Evolutionary conservation across 2,329 filamentous ascomycete species (phyloP).

Genomic region (Metarhizium brunneum): DNA sequence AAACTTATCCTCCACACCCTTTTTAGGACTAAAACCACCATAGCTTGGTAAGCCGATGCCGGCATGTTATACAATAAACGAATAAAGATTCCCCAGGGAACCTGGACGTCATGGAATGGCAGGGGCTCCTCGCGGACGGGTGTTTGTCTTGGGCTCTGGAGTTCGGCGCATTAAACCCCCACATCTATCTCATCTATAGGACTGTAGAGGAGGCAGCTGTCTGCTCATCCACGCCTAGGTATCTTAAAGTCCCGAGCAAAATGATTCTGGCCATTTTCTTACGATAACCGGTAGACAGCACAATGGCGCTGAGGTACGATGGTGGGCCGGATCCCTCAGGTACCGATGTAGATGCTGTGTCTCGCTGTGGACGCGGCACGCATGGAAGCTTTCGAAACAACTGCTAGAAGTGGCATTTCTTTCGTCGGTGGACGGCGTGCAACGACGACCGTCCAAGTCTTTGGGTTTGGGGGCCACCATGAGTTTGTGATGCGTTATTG

Average conservation of each 20-base stretch:
- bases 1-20: too few relatives aligned
- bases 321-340: neutral
- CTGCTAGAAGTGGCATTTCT: neutral
- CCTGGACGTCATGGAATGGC: neutral
- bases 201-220: neutral
- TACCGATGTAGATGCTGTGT: neutral
- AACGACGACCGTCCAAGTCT: neutral
- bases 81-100: neutral
- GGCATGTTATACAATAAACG: neutral
- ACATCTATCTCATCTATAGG: neutral
- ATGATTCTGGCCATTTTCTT: neutral
- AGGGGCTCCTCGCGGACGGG: neutral
- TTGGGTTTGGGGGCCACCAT: neutral
- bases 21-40: neutral
- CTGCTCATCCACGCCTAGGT: neutral
- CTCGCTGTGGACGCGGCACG: neutral
- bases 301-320: neutral
- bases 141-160: neutral
- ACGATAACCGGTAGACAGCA: neutral
- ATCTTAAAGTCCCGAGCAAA: neutral
- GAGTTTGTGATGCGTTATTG: constrained; percentile 1
- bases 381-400: neutral
- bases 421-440: neutral
- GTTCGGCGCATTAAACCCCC: neutral
- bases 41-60: neutral